phyloP scores from a whole-genome alignment of 2,329 filamentous ascomycete species.

The Colletotrichum theobromicola region DNA sequence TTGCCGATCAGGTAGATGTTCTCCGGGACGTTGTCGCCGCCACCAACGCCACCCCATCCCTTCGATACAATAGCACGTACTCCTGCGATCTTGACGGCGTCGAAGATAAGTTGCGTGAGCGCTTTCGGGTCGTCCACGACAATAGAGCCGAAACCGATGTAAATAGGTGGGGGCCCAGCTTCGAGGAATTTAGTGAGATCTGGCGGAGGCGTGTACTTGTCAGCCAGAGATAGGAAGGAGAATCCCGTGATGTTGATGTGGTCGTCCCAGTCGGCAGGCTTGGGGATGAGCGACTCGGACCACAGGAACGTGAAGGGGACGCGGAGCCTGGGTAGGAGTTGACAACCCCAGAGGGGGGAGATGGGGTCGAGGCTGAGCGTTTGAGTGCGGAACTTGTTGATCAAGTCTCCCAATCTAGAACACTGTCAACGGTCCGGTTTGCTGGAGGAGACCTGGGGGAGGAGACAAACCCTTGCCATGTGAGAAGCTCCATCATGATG shows the following conservation, averaged over 20 bases:
- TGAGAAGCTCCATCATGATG: slow-evolving; percentile 72
- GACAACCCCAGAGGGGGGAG: slow-evolving; percentile 69
- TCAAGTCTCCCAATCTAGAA: slow-evolving; percentile 66
- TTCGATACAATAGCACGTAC: slow-evolving; percentile 67
- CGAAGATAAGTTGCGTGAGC: slow-evolving; percentile 63
- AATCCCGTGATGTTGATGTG: slow-evolving; percentile 68
- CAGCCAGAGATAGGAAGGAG: slow-evolving; percentile 61
- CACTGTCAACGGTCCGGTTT: neutral
- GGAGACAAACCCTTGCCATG: slow-evolving; percentile 68
- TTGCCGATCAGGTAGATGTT: slow-evolving; percentile 67
- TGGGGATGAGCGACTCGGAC: slow-evolving; percentile 70
- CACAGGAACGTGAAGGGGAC: slow-evolving; percentile 76
- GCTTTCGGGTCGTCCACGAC: slow-evolving; percentile 66
- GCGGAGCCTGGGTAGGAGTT: slow-evolving; percentile 64
- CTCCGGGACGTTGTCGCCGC: slow-evolving; percentile 50
- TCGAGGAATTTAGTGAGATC: slow-evolving; percentile 61
- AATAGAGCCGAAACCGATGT: slow-evolving; percentile 72
- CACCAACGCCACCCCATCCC: slow-evolving; percentile 69
- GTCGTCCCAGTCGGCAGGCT: slow-evolving; percentile 65
- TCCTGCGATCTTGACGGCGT: slow-evolving; percentile 61
- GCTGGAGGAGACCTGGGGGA: too few species aligned
- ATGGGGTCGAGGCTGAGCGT: slow-evolving; percentile 68
- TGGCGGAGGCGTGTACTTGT: slow-evolving; percentile 55
- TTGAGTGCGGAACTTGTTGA: slow-evolving; percentile 71
- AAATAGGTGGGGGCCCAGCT: slow-evolving; percentile 63